phyloP scores from a whole-genome alignment of 2,329 filamentous ascomycete genomes.

The Alternaria burnsii region DNA sequence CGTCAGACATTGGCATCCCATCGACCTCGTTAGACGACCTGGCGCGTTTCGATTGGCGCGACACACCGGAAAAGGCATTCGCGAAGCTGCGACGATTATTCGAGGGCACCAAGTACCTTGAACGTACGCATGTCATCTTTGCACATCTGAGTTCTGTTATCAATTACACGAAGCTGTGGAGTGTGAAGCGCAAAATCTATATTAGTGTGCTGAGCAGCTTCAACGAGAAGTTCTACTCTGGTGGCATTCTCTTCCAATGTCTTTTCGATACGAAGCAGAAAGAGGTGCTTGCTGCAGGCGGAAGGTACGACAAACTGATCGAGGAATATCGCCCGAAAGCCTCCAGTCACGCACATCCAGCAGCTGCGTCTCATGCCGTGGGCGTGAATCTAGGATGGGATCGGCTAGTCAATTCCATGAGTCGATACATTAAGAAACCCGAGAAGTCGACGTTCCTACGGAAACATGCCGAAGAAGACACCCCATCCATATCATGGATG shows the following conservation, averaged over 20 bases:
- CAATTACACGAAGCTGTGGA: constrained; percentile 77
- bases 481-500: constrained; percentile 47
- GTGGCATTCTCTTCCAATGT: constrained; percentile 87
- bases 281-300: constrained; percentile 91
- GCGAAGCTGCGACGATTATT: constrained; percentile 67
- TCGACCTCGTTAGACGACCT: constrained; percentile 92
- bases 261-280: constrained; percentile 82
- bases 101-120: constrained; percentile 61
- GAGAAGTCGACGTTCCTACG: constrained; percentile 68
- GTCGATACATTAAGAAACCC: constrained; percentile 59
- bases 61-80: constrained; percentile 77
- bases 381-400: constrained; percentile 94
- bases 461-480: constrained; percentile 70
- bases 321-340: constrained; percentile 80
- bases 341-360: constrained; percentile 60
- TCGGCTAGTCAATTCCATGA: constrained; percentile 72
- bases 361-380: constrained; percentile 73
- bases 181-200: constrained; percentile 79
- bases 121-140: constrained; percentile 65
- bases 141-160: constrained; percentile 82
- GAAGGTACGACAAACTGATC: constrained; percentile 90
- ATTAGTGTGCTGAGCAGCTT: constrained; percentile 85
- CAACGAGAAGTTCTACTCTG: constrained; percentile 87
- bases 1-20: constrained; percentile 80
- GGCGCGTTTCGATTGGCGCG: constrained; percentile 87